A percentile compares a stretch with the other conserved stretches of the same genome.
These are phyloP conservation scores for Microascus cirrosus DNA, from an alignment of 2,329 filamentous ascomycete species.

Conservation along the genomic window DNA sequence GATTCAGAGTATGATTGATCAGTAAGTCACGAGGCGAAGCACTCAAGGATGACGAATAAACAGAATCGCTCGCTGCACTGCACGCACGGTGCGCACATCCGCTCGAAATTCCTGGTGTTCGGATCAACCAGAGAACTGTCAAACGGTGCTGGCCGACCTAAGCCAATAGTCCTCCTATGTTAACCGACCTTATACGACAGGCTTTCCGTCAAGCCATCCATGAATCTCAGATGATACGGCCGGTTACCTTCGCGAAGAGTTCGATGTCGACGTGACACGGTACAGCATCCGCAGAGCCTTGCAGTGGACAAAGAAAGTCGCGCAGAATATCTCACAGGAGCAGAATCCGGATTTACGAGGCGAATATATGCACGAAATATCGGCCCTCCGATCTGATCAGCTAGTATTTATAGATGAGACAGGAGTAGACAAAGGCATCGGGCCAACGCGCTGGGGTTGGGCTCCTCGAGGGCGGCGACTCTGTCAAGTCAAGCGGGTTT, in stretches of 20 bases:
- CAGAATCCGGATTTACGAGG: conserved; percentile 20
- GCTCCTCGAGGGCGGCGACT: conserved; percentile 17
- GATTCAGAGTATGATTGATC: background rate
- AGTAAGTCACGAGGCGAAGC: background rate
- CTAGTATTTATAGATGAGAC: conserved; percentile 23
- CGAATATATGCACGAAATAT: conserved; percentile 20
- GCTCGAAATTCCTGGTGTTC: background rate
- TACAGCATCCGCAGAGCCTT: conserved; percentile 13
- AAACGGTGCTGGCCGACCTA: background rate
- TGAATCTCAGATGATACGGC: background rate
- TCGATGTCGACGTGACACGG: background rate
- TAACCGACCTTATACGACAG: background rate
- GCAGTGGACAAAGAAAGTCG: conserved; percentile 18
- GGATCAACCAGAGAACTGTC: no score
- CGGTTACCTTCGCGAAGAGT: background rate
- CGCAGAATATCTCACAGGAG: conserved; percentile 18
- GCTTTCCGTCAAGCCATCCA: background rate
- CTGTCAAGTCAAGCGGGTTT: conserved; percentile 11
- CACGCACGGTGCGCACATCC: background rate
- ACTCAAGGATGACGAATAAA: background rate
- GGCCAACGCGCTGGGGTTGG: conserved; percentile 20
- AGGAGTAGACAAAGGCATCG: conserved; percentile 19
- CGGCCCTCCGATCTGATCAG: conserved; percentile 18
- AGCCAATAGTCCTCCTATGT: background rate
- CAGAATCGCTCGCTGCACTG: background rate